Conservation (phyloP, 2,329 filamentous ascomycete species). For the Beauveria sp. region DNA sequence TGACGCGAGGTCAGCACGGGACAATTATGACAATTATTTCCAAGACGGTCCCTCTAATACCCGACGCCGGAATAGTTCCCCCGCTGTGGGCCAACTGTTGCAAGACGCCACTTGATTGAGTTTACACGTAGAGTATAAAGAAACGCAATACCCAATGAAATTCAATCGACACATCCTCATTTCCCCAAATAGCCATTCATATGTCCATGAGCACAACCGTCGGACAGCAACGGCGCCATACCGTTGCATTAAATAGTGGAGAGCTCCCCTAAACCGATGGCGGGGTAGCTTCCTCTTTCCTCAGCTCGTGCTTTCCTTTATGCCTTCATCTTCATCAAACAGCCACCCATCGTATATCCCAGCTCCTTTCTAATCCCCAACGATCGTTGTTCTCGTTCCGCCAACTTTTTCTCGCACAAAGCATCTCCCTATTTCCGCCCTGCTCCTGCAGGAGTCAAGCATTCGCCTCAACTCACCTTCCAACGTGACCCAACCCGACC, state of each 20-base stretch:
- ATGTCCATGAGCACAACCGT: background rate
- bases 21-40: background rate
- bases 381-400: background rate
- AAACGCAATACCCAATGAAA: background rate
- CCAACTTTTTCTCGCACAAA: background rate
- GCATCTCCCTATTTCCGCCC: background rate
- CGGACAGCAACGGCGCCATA: background rate
- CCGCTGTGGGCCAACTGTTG: background rate
- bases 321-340: background rate
- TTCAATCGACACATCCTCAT: background rate
- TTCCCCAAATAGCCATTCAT: background rate
- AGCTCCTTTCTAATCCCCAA: background rate
- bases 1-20: background rate
- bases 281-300: constrained; percentile 4
- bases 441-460: background rate
- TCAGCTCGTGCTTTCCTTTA: background rate
- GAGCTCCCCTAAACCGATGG: constrained; percentile 3
- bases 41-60: background rate
- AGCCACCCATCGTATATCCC: background rate
- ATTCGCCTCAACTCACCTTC: background rate
- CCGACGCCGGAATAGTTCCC: background rate
- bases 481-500: background rate
- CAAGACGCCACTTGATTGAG: background rate
- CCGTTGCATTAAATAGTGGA: background rate
- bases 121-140: background rate